phyloP scores from a whole-genome alignment of 2,329 filamentous ascomycete genomes.

The Ambrosiella beaveri region DNA sequence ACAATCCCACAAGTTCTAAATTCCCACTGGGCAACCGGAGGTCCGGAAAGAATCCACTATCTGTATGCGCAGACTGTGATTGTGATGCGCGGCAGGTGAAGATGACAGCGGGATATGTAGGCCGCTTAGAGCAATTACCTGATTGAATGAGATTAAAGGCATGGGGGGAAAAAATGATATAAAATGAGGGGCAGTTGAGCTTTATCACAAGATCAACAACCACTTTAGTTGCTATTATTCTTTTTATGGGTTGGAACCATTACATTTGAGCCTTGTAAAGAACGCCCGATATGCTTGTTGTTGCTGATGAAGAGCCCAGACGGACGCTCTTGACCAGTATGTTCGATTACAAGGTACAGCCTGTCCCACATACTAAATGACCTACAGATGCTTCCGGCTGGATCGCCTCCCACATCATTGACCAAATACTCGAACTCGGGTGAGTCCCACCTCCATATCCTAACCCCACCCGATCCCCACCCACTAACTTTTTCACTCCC shows the following conservation, averaged over 20 bases:
- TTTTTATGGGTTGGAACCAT: too few relatives aligned
- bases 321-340: slow-evolving; percentile 7
- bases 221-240: too few relatives aligned
- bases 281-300: background rate
- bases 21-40: too few relatives aligned
- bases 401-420: slow-evolving; percentile 35
- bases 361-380: background rate
- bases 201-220: too few relatives aligned
- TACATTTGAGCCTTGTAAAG: background rate
- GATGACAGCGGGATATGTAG: too few relatives aligned
- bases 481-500: too few relatives aligned
- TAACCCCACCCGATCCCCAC: background rate
- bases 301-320: background rate
- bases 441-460: background rate
- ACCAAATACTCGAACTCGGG: slow-evolving; percentile 23
- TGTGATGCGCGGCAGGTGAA: background rate
- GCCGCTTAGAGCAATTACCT: too few relatives aligned
- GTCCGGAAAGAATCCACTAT: background rate
- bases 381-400: slow-evolving; percentile 32
- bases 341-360: background rate
- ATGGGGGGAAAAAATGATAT: too few relatives aligned
- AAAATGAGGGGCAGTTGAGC: too few relatives aligned
- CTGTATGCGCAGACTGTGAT: background rate
- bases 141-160: too few relatives aligned
- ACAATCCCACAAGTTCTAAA: too few relatives aligned